Evolutionary conservation across 176 grass and related monocot genomes (phyloP).

Genomic region (Puccinellia tenuiflora): DNA sequence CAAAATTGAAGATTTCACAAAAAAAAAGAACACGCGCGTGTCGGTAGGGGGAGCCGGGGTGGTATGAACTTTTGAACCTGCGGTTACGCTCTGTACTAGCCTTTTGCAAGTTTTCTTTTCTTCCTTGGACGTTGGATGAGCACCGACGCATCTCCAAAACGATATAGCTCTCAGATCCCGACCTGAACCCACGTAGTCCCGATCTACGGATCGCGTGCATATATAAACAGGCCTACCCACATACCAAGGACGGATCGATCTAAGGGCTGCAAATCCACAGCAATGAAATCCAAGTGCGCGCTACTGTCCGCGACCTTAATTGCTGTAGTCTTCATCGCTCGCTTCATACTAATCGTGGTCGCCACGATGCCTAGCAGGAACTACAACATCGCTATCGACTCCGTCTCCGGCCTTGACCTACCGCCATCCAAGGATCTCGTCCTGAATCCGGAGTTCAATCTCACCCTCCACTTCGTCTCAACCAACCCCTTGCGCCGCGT

Average conservation of each 20-base stretch:
- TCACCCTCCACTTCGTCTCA: background rate
- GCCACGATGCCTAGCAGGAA: background rate
- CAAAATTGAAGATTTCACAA: no score
- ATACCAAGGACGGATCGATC: background rate
- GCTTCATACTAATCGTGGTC: background rate
- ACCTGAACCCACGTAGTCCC: no score
- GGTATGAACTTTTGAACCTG: no score
- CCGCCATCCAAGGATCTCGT: background rate
- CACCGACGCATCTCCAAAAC: background rate
- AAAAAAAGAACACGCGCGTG: no score
- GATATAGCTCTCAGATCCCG: no score
- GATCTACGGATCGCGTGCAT: background rate
- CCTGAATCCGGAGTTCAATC: background rate
- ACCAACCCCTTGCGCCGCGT: background rate
- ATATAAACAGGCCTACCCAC: background rate
- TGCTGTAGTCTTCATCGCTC: background rate
- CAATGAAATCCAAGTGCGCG: background rate
- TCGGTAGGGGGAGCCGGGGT: no score
- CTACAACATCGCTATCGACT: background rate
- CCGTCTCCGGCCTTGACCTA: background rate
- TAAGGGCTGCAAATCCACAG: background rate
- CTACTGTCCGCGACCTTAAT: background rate
- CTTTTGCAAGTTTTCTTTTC: no score
- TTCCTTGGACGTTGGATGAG: conserved; percentile 5
- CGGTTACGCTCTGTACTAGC: no score